A percentile compares a stretch with the other conserved stretches of the same genome.
Evolutionary conservation across 2,329 filamentous ascomycete genomes (phyloP).

Genomic region (Nannizzia gypsea): DNA sequence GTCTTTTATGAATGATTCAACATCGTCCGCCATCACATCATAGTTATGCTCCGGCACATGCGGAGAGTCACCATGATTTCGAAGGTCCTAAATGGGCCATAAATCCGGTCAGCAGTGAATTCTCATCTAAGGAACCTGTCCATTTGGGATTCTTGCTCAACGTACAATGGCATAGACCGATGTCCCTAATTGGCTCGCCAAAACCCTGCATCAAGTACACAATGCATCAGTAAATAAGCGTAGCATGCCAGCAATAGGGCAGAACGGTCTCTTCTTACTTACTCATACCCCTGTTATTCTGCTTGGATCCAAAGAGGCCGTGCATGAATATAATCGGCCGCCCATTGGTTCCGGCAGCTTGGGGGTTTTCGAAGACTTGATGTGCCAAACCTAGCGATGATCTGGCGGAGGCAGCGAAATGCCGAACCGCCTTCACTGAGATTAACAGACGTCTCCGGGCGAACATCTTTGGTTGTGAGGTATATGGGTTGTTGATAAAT

Average conservation of each 20-base stretch:
- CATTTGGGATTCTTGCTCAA: neutral
- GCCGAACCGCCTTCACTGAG: neutral
- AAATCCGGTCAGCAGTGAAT: neutral
- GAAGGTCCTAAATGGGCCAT: slow-evolving; percentile 51
- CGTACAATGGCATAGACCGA: slow-evolving; percentile 66
- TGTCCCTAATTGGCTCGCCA: slow-evolving; percentile 63
- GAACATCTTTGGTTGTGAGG: neutral
- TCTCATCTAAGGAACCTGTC: neutral
- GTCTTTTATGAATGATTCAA: slow-evolving; percentile 61
- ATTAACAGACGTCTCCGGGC: neutral
- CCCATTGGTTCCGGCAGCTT: neutral
- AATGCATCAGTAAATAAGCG: neutral
- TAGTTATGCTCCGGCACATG: slow-evolving; percentile 66
- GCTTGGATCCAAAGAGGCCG: slow-evolving; percentile 78
- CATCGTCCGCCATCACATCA: slow-evolving; percentile 62
- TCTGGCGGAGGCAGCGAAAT: neutral
- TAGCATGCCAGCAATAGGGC: neutral
- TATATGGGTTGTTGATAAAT: neutral
- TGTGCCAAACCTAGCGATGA: slow-evolving; percentile 7
- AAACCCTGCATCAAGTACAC: slow-evolving; percentile 43
- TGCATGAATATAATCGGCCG: slow-evolving; percentile 69
- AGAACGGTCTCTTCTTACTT: slow-evolving; percentile 48
- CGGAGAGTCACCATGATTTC: slow-evolving; percentile 84
- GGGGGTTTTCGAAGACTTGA: slow-evolving; percentile 6
- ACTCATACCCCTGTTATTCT: slow-evolving; percentile 85